These are phyloP conservation scores for Septoria petroselini DNA, from an alignment of 2,329 filamentous ascomycete genomes.

Conservation along the genomic window DNA sequence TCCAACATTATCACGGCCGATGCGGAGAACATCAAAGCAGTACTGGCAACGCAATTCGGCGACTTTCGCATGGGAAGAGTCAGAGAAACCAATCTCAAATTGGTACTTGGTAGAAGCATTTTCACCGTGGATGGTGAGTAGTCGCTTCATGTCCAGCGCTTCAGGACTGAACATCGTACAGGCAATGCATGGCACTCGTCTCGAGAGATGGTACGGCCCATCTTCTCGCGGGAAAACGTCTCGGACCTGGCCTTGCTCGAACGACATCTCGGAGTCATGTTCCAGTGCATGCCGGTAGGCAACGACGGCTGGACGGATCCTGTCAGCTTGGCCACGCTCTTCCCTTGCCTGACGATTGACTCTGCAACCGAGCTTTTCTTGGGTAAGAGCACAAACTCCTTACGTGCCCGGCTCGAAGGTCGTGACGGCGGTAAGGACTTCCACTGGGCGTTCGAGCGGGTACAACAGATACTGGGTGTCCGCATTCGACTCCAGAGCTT, in stretches of 20 bases:
- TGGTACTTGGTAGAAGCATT: conserved; percentile 7
- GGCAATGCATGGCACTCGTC: conserved; percentile 38
- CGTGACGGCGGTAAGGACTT: conserved; percentile 7
- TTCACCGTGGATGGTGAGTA: conserved; percentile 36
- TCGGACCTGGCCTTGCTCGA: conserved; percentile 37
- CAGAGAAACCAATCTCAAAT: conserved; percentile 9
- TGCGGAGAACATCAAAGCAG: conserved; percentile 14
- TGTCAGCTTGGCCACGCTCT: conserved; percentile 42
- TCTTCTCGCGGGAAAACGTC: conserved; percentile 38
- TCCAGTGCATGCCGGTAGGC: conserved; percentile 29
- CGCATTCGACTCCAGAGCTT: conserved; percentile 32
- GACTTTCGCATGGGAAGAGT: conserved; percentile 10
- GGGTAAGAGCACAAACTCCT: conserved; percentile 25
- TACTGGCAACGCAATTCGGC: conserved; percentile 14
- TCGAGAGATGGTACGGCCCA: conserved; percentile 37
- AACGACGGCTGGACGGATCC: conserved; percentile 30
- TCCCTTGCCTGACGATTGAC: conserved; percentile 64
- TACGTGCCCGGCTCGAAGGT: conserved; percentile 17
- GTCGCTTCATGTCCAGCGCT: too few relatives aligned
- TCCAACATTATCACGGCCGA: conserved; percentile 14
- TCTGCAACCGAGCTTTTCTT: conserved; percentile 62
- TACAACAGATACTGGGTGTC: conserved; percentile 6
- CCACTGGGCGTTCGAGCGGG: conserved; percentile 15
- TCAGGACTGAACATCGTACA: too few relatives aligned
- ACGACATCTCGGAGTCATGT: conserved; percentile 35